Evolutionary conservation across 2,329 filamentous ascomycete species (phyloP).

Genomic region (Colletotrichum lupini): DNA sequence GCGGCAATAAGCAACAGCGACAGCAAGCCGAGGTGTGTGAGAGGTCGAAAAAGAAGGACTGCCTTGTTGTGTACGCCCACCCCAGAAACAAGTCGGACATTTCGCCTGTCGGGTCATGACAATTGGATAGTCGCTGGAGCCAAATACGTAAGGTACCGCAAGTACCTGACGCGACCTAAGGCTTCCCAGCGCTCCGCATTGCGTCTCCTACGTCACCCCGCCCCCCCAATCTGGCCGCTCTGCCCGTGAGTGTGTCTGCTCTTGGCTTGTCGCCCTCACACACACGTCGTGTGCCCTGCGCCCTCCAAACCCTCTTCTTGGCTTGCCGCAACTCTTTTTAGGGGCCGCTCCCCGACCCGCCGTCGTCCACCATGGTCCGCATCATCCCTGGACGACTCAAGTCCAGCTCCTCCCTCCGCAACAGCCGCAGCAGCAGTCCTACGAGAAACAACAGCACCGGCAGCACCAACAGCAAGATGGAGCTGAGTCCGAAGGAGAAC

Average conservation of each 20-base stretch:
- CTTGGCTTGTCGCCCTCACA: conserved; percentile 14
- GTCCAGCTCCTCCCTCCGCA: conserved; percentile 50
- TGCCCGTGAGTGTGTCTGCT: conserved; percentile 25
- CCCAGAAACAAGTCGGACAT: not conserved
- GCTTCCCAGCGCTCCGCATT: conserved; percentile 26
- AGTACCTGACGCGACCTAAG: conserved; percentile 20
- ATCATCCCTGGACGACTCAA: conserved; percentile 68
- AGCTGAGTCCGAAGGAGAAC: conserved; percentile 50
- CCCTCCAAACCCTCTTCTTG: conserved; percentile 32
- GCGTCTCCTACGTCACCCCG: conserved; percentile 34
- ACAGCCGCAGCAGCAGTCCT: conserved; percentile 60
- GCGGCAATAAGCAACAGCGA: not conserved
- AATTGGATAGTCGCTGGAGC: conserved; percentile 25
- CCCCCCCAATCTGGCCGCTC: conserved; percentile 22
- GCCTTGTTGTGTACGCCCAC: not conserved
- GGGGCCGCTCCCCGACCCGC: conserved; percentile 30
- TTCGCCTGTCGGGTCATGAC: conserved; percentile 5
- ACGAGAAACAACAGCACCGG: conserved; percentile 59
- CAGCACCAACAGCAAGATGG: conserved; percentile 41
- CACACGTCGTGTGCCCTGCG: conserved; percentile 19
- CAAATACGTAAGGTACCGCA: conserved; percentile 21
- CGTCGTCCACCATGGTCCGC: conserved; percentile 59
- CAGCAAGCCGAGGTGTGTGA: not conserved
- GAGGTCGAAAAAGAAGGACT: not conserved
- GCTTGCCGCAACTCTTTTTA: conserved; percentile 36